A percentile compares a stretch with the other conserved stretches of the same genome.
phyloP scores from a whole-genome alignment of 495 filamentous ascomycete genomes.

The Clavariopsis aquatica region DNA sequence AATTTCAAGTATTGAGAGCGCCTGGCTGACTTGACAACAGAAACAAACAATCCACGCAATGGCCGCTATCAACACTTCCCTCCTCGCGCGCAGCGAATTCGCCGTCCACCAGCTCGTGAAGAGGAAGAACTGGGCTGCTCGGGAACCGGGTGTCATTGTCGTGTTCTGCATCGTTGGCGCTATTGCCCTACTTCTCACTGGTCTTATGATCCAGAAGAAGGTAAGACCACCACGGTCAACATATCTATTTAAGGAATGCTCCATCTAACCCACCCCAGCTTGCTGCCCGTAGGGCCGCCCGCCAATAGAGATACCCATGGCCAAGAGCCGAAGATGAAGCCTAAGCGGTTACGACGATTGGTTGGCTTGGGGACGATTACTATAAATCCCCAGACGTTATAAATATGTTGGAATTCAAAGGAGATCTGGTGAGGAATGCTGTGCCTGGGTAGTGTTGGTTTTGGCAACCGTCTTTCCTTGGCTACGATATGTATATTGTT shows the following conservation, averaged over 20 bases:
- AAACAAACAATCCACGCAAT: slow-evolving; percentile 36
- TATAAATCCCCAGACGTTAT: slow-evolving; percentile 21
- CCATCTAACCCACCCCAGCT: slow-evolving; percentile 20
- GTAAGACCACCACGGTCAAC: slow-evolving; percentile 37
- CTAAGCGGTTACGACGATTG: not conserved
- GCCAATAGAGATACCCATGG: slow-evolving; percentile 26
- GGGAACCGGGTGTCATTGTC: slow-evolving; percentile 55
- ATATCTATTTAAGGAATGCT: slow-evolving; percentile 39
- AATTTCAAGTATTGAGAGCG: not conserved
- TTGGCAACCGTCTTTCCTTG: not conserved
- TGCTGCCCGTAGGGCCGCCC: slow-evolving; percentile 17
- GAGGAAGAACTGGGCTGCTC: slow-evolving; percentile 53
- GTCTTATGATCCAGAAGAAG: slow-evolving; percentile 51
- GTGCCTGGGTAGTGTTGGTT: slow-evolving; percentile 14
- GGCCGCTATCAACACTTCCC: slow-evolving; percentile 45
- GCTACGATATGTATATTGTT: slow-evolving; percentile 21
- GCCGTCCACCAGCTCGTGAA: slow-evolving; percentile 42
- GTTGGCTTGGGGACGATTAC: not conserved
- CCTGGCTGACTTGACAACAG: not conserved
- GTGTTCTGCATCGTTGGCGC: slow-evolving; percentile 58
- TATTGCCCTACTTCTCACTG: slow-evolving; percentile 49
- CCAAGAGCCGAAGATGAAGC: slow-evolving; percentile 5
- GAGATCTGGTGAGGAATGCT: not conserved
- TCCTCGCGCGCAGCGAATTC: slow-evolving; percentile 36
- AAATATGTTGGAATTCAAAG: not conserved